These are phyloP conservation scores for Cyclotella baltica DNA, from an alignment of 108 stramenopile species.

Conservation along the genomic window DNA sequence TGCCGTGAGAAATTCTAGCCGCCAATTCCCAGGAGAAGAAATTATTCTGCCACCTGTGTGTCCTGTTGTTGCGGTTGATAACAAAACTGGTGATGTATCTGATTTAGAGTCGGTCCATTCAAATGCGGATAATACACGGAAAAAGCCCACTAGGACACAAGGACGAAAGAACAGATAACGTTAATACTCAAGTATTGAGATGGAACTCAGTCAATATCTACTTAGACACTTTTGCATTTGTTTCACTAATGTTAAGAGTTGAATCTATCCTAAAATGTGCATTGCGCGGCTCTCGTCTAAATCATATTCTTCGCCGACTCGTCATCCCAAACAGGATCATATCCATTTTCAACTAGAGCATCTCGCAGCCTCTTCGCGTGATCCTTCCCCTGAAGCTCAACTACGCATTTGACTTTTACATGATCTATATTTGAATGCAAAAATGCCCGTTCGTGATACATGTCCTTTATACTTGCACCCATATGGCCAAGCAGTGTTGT, in stretches of 20 bases:
- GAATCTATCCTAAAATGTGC: no score
- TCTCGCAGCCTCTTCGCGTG: slow-evolving; percentile 63
- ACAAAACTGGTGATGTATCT: slow-evolving; percentile 36
- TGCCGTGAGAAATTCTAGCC: not conserved
- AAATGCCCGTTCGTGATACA: slow-evolving; percentile 99
- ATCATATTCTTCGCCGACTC: slow-evolving; percentile 30
- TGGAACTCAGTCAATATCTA: no score
- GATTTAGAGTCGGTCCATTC: slow-evolving; percentile 44
- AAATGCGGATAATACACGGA: not conserved
- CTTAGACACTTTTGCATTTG: no score
- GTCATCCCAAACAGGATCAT: slow-evolving; percentile 50
- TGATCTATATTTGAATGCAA: slow-evolving; percentile 90
- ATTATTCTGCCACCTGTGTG: slow-evolving; percentile 33
- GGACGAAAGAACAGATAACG: slow-evolving; percentile 15
- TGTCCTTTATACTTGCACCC: slow-evolving; percentile 93
- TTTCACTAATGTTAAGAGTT: no score
- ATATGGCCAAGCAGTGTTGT: slow-evolving; percentile 66
- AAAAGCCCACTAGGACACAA: not conserved
- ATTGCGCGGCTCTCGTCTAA: not conserved
- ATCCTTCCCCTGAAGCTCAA: slow-evolving; percentile 84
- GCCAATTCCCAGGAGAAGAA: slow-evolving; percentile 2
- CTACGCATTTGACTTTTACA: slow-evolving; percentile 87
- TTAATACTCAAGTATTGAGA: no score
- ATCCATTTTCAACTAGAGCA: slow-evolving; percentile 41
- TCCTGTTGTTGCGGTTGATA: slow-evolving; percentile 10